Evolutionary conservation across 2,329 filamentous ascomycete species (phyloP).

Genomic region (Cladophialophora exuberans): DNA sequence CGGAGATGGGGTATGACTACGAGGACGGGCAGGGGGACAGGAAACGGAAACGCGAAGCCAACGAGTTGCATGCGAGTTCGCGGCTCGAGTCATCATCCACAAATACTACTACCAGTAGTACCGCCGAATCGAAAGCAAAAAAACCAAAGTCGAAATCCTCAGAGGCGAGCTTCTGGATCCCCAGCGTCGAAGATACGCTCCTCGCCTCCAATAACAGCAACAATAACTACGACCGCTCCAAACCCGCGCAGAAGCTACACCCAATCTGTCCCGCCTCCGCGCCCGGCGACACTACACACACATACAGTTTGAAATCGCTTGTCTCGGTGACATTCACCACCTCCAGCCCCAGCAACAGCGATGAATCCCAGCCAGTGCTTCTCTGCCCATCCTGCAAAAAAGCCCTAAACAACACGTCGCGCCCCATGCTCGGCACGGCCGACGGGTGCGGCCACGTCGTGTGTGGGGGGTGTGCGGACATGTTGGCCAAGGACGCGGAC

Average conservation of each 20-base stretch:
- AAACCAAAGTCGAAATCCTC: conserved; percentile 62
- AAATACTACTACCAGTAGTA: too few species aligned
- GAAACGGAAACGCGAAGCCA: conserved; percentile 76
- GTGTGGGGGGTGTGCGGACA: conserved; percentile 80
- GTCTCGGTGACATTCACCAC: conserved; percentile 71
- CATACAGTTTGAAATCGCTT: conserved; percentile 76
- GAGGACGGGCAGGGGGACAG: conserved; percentile 44
- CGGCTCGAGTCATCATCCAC: too few species aligned
- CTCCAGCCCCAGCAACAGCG: conserved; percentile 56
- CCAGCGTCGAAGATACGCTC: too few species aligned
- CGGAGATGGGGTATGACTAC: conserved; percentile 33
- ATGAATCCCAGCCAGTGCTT: conserved; percentile 49
- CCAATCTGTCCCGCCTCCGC: conserved; percentile 78
- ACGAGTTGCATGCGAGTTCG: conserved; percentile 72
- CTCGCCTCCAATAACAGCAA: too few species aligned
- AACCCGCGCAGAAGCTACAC: conserved; percentile 65
- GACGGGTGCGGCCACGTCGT: conserved; percentile 79
- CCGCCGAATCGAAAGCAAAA: conserved; percentile 51
- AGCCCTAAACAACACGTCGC: conserved; percentile 76
- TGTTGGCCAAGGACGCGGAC: conserved; percentile 71
- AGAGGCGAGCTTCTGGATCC: conserved; percentile 85
- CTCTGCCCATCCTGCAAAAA: conserved; percentile 88
- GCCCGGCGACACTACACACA: conserved; percentile 67
- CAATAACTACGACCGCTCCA: conserved; percentile 57
- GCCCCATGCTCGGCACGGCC: conserved; percentile 79